Evolutionary conservation across 2,329 filamentous ascomycete genomes (phyloP).

Genomic region (Teratosphaeria destructans): DNA sequence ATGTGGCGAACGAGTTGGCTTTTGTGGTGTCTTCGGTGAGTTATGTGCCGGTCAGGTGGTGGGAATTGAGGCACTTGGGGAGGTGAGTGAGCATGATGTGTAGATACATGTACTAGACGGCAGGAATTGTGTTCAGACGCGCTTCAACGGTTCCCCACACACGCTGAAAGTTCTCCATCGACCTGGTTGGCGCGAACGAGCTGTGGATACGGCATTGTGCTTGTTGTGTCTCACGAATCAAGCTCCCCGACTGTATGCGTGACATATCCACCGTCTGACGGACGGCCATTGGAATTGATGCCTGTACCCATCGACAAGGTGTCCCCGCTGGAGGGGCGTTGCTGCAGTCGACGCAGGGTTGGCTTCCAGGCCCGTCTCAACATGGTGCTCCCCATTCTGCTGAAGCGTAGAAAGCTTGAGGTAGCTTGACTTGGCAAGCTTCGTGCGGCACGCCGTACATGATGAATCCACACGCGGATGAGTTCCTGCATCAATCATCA

Average conservation of each 20-base stretch:
- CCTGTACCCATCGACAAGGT: no score
- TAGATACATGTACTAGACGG: background rate
- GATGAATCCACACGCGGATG: background rate
- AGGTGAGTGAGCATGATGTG: slow-evolving; percentile 13
- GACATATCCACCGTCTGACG: background rate
- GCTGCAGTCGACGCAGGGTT: no score
- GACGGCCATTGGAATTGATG: no score
- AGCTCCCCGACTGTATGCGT: background rate
- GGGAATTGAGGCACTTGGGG: slow-evolving; percentile 39
- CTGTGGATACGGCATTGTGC: background rate
- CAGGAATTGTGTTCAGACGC: background rate
- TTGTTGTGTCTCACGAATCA: no score
- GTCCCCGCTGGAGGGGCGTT: no score
- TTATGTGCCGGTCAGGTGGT: slow-evolving; percentile 39
- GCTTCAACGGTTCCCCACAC: background rate
- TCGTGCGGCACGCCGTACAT: background rate
- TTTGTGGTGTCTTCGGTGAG: slow-evolving; percentile 39
- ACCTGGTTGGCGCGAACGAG: background rate
- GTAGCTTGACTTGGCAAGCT: background rate
- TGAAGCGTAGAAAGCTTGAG: background rate
- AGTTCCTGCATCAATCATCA: background rate
- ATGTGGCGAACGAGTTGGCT: slow-evolving; percentile 46
- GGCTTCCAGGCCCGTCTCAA: no score
- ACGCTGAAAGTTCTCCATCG: background rate
- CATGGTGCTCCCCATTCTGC: no score